Base-by-base conservation (phyloP, 345 rosid species). In the Pelargonium nanum region DNA sequence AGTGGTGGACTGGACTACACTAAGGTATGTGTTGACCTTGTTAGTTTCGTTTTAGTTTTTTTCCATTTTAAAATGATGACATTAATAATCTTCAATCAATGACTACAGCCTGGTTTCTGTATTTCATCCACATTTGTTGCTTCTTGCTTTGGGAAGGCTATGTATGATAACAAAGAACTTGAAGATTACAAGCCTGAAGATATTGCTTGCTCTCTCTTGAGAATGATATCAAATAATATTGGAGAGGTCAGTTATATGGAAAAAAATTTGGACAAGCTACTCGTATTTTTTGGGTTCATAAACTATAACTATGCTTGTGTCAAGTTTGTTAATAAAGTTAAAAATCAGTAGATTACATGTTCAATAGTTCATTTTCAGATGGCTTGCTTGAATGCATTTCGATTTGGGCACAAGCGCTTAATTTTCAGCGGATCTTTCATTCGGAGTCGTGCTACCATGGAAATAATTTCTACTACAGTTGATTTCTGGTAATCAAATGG, bases 81-180 rank as follows among this genome's bases (percentile, higher is more conserved):
- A n/a, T n/a, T n/a, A n/a, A n/a, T n/a, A 28, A 28, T 28, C 45
- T 34, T 34, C 45, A 5, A 34, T 34, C 45, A 4, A 34, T 34
- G 45, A 1, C 12, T 34, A 10, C 12, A 34, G n/a, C n/a, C n/a
- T n/a, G n/a, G n/a, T n/a, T n/a, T n/a, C n/a, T n/a, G 96, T 70
- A 89, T 89, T 24, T 57, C 81, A n/a, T 78, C 94, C 15, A 84
- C 94, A 66, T 68, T 80, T 28, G 86, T 86, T 4, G 94, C 96
- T 61, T 89, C 96, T 30, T 86, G 96, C 78, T 86, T 89, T 68
- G 96, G 96, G 21, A 89, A 84, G 79, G 85, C 87, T 54, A 83
- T 89, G 65, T 71, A 86, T 65, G 81, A 77, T 28, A 65, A 78
- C 28, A 86, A 77, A 76, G 93, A 83, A 66, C 85, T 84, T 22